Evolutionary conservation across 208 protist genomes (phyloP).

Genomic region (Naegleria lovaniensis): DNA sequence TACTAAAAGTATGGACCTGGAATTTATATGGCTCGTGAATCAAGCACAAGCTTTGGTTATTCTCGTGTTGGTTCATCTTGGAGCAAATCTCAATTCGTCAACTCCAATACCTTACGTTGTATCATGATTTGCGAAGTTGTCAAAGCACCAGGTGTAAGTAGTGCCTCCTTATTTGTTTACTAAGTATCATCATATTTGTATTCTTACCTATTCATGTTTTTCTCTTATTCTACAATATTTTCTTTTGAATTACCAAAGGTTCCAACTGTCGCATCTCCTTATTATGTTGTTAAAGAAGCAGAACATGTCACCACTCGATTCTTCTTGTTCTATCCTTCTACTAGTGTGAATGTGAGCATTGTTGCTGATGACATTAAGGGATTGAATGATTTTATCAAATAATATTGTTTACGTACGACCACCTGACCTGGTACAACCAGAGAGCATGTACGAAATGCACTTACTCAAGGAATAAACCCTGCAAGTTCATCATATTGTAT

Average conservation of each 20-base stretch:
- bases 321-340: background rate
- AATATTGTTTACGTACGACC: too few relatives aligned
- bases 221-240: background rate
- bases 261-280: background rate
- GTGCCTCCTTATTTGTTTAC: background rate
- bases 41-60: background rate
- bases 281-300: background rate
- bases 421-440: too few relatives aligned
- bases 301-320: background rate
- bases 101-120: background rate
- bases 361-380: background rate
- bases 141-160: background rate
- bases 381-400: background rate
- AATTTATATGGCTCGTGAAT: background rate
- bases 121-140: slow-evolving; percentile 9
- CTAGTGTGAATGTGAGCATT: background rate
- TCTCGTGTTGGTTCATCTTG: background rate
- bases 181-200: background rate
- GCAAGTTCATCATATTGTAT: too few relatives aligned
- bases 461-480: too few relatives aligned
- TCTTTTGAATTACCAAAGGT: background rate
- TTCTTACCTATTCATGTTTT: background rate
- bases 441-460: too few relatives aligned
- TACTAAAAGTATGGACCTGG: background rate
- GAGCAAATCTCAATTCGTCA: background rate